Evolutionary conservation across 1,139 yeast genomes (phyloP).

Genomic region (Hemisphaericaspora lyxosophila): DNA sequence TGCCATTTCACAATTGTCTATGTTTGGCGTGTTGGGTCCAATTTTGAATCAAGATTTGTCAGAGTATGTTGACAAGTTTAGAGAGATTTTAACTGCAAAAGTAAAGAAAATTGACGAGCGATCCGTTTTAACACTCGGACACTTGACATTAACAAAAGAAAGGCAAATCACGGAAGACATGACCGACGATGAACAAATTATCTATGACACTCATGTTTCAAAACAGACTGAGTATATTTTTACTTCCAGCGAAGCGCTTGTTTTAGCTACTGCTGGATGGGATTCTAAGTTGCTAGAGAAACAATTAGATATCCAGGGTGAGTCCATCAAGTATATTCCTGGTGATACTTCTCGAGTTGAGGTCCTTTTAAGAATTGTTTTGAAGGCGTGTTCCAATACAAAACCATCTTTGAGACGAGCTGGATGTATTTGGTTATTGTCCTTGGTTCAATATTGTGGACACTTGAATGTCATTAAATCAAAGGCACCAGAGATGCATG

Average conservation of each 20-base stretch:
- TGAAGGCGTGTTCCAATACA: conserved; percentile 57
- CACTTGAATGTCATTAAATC: conserved; percentile 41
- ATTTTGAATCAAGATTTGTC: conserved; percentile 13
- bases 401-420: conserved; percentile 76
- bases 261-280: conserved; percentile 78
- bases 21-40: conserved; percentile 58
- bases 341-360: conserved; percentile 25
- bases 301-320: conserved; percentile 51
- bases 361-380: conserved; percentile 44
- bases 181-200: conserved; percentile 19
- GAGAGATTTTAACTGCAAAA: conserved; percentile 35
- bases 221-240: conserved; percentile 76
- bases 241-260: conserved; percentile 81
- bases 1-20: conserved; percentile 54
- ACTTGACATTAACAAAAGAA: conserved; percentile 40
- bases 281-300: conserved; percentile 54
- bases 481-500: conserved; percentile 59
- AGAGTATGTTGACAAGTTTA: conserved; percentile 21
- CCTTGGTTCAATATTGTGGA: conserved; percentile 74
- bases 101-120: conserved; percentile 62
- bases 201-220: conserved; percentile 61
- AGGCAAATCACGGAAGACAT: conserved; percentile 8
- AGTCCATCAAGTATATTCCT: conserved; percentile 19
- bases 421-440: conserved; percentile 82
- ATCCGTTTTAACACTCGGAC: conserved; percentile 57